Percentiles rank a stretch among this genome's conserved stretches.
Evolutionary conservation across 2,329 filamentous ascomycete genomes (phyloP).

Genomic region (Apiospora sp.): DNA sequence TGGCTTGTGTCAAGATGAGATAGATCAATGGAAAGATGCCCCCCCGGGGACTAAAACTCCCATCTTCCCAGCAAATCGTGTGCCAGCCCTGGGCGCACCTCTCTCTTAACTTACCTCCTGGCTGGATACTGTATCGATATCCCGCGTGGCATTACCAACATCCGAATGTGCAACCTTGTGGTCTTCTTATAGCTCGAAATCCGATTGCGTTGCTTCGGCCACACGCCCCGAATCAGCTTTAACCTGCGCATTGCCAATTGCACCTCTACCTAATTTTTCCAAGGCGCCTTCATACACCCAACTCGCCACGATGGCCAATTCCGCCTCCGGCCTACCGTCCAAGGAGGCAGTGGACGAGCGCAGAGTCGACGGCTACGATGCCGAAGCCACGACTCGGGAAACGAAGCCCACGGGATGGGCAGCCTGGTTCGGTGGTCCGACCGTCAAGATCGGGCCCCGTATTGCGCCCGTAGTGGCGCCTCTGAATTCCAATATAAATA

Average conservation of each 20-base stretch:
- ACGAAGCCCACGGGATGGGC: constrained; percentile 40
- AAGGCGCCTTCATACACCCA: neutral
- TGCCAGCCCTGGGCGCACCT: neutral
- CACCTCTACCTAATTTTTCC: neutral
- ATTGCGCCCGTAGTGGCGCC: constrained; percentile 54
- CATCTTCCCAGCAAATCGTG: neutral
- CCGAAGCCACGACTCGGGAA: constrained; percentile 59
- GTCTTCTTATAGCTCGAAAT: neutral
- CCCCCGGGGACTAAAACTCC: neutral
- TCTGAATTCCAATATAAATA: constrained; percentile 31
- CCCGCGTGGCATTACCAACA: neutral
- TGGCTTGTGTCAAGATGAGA: constrained; percentile 8
- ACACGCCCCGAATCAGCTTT: neutral
- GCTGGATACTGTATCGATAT: neutral
- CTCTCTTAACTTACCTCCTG: neutral
- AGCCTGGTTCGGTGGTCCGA: constrained; percentile 48
- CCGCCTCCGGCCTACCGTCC: constrained; percentile 34
- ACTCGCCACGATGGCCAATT: constrained; percentile 35
- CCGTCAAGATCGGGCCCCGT: constrained; percentile 57
- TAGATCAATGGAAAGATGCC: neutral
- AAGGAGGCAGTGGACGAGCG: constrained; percentile 21
- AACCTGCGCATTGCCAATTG: neutral
- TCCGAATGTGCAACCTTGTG: neutral
- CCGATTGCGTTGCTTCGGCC: neutral
- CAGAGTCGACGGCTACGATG: constrained; percentile 48